Base-by-base conservation (phyloP, 2,329 filamentous ascomycete species). In the Phialocephala sp. region DNA sequence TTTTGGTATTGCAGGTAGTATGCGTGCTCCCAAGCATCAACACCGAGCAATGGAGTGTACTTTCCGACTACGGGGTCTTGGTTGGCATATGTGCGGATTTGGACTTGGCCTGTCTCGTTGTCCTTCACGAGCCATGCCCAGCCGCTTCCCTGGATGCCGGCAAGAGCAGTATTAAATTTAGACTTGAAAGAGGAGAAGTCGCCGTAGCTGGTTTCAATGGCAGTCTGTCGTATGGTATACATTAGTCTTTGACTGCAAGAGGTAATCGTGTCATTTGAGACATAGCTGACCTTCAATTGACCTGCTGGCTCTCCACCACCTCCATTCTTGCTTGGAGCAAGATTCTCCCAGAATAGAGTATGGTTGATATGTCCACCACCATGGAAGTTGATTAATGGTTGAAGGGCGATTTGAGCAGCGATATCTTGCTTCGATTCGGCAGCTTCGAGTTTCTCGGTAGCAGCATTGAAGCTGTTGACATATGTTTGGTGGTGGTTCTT, bases 11-110 rank as follows among this genome's bases (percentile, higher is more conserved):
- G 92, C n/a, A 96, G 80, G 76, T 97, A 97, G 76, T 96, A 97
- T 0, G 93, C 93, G 80, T 97, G 93, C 81, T 97, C 93, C 93
- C 92, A 96, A 87, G 93, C 94, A 82, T 97, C 94, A 75, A 97
- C 90, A 64, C 94, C 94, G 56, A 97, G 82, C 58, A 97, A 83
- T 43, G 94, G 94, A 75, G 88, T 85, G 77, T 91, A 92, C 78
- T 91, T 91, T 59, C 93, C 93, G 15, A 93, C 86, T 36, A 97
- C 91, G 32, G 94, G 91, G 79, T 97, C 93, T 83, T 97, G 93
- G 84, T 96, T 96, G 80, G 91, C 83, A 84, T 93, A 81, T 60
- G 92, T 91, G 73, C 87, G 87, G 72, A 92, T 83, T 68, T 82
- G 79, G 59, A 92, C 82, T 63, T 77, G 78, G 12, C 81, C 80